Evolutionary conservation across 1,139 yeast genomes (phyloP).

Genomic region (Geotrichum candidum): DNA sequence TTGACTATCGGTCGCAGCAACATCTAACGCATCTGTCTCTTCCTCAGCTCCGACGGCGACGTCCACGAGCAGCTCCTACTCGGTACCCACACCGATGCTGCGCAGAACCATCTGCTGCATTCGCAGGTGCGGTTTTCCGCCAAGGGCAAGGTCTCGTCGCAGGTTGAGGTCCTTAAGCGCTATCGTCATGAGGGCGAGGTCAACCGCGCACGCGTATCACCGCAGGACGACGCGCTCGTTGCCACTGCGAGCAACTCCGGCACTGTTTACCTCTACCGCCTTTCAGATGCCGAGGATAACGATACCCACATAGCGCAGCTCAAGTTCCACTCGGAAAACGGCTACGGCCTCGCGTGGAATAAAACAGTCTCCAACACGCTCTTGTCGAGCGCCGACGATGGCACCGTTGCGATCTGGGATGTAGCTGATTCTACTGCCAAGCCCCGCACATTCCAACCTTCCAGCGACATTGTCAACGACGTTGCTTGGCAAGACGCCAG

Average conservation of each 20-base stretch:
- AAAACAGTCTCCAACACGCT: constrained; percentile 39
- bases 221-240: constrained; percentile 62
- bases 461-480: constrained; percentile 36
- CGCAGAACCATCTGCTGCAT: constrained; percentile 61
- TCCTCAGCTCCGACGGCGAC: constrained; percentile 4
- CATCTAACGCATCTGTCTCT: constrained; percentile 16
- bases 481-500: constrained; percentile 44
- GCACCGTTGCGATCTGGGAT: constrained; percentile 61
- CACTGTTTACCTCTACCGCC: constrained; percentile 49
- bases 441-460: constrained; percentile 23
- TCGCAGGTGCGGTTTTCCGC: constrained; percentile 16
- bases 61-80: constrained; percentile 45
- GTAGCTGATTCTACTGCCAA: constrained; percentile 23
- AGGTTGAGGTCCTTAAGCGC: constrained; percentile 33
- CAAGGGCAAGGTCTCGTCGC: constrained; percentile 14
- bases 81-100: constrained; percentile 87
- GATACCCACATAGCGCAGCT: constrained; percentile 30
- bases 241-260: constrained; percentile 82
- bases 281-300: neutral
- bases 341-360: constrained; percentile 70
- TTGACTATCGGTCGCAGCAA: neutral
- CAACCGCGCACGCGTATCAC: constrained; percentile 82
- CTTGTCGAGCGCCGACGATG: constrained; percentile 63
- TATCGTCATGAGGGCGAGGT: constrained; percentile 18
- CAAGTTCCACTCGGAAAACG: constrained; percentile 62